These are phyloP conservation scores for Teunomyces stri DNA, from an alignment of 805 yeast genomes.

Conservation along the genomic window DNA sequence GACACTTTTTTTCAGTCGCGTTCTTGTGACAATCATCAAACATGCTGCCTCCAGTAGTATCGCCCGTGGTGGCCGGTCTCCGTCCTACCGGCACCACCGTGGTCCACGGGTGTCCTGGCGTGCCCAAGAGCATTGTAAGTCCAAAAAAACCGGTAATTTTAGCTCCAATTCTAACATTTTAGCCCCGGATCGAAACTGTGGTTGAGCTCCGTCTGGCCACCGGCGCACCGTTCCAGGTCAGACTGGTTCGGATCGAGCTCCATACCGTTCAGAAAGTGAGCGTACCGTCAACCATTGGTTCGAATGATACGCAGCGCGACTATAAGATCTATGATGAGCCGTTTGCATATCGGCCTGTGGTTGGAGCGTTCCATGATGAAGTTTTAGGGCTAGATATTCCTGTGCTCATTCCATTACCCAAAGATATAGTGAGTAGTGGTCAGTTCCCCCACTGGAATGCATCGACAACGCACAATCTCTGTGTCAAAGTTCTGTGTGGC, in stretches of 20 bases:
- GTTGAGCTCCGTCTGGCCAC: constrained; percentile 52
- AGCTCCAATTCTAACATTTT: constrained; percentile 10
- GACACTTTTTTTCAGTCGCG: not conserved
- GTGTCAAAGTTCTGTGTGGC: constrained; percentile 37
- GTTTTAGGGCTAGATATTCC: constrained; percentile 60
- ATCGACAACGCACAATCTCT: constrained; percentile 45
- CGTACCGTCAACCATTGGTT: constrained; percentile 33
- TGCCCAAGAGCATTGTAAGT: constrained; percentile 48
- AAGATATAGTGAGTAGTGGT: constrained; percentile 53
- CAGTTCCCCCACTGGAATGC: constrained; percentile 47
- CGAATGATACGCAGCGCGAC: constrained; percentile 32
- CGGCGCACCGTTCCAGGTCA: constrained; percentile 45
- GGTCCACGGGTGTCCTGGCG: constrained; percentile 68
- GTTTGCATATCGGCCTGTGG: constrained; percentile 35
- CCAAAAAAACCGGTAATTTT: no score
- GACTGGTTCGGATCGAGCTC: constrained; percentile 48
- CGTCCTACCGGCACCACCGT: constrained; percentile 53
- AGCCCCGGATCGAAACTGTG: constrained; percentile 59
- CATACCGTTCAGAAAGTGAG: constrained; percentile 50
- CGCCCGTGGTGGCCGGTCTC: constrained; percentile 35
- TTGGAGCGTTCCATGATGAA: constrained; percentile 37
- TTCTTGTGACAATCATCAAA: not conserved
- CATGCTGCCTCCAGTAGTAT: constrained; percentile 7
- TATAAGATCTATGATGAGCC: constrained; percentile 35
- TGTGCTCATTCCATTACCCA: constrained; percentile 52